Conservation (phyloP, 441 rosid species). For the Erodium trifolium region DNA sequence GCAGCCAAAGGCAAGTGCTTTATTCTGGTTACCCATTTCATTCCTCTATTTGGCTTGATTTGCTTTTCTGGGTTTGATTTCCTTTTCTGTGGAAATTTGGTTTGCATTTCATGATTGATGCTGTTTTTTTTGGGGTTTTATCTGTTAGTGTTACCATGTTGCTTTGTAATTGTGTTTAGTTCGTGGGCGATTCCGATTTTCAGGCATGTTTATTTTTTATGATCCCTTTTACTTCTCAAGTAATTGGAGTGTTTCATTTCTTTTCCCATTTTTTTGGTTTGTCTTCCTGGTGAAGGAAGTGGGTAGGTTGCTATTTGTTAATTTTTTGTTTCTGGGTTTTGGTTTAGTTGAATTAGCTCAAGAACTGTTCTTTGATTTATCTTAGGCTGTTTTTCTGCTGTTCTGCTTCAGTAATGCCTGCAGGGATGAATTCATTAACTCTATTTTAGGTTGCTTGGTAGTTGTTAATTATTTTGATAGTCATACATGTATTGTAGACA, state of each 20-base stretch:
- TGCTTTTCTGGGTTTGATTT: slow-evolving; percentile 3
- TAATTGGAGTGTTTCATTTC: neutral
- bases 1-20: slow-evolving; percentile 20
- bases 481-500: neutral
- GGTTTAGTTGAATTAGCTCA: slow-evolving; percentile 5
- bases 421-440: neutral
- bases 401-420: slow-evolving; percentile 1
- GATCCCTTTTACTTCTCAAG: neutral
- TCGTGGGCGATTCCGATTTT: neutral
- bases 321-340: slow-evolving; percentile 7
- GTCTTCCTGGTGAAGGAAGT: slow-evolving; percentile 6
- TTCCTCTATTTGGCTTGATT: neutral
- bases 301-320: neutral
- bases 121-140: neutral
- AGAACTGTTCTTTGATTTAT: neutral
- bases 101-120: slow-evolving; percentile 1
- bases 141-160: neutral
- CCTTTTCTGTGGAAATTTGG: slow-evolving; percentile 7
- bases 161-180: neutral
- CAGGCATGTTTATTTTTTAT: neutral
- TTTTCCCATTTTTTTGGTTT: neutral
- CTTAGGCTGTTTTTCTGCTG: neutral
- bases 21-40: neutral
- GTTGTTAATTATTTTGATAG: neutral
- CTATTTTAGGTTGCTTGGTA: neutral